A percentile compares a stretch with the other conserved stretches of the same genome.
Conservation (phyloP, 2,329 filamentous ascomycete genomes). For the Neofusicoccum ribis region DNA sequence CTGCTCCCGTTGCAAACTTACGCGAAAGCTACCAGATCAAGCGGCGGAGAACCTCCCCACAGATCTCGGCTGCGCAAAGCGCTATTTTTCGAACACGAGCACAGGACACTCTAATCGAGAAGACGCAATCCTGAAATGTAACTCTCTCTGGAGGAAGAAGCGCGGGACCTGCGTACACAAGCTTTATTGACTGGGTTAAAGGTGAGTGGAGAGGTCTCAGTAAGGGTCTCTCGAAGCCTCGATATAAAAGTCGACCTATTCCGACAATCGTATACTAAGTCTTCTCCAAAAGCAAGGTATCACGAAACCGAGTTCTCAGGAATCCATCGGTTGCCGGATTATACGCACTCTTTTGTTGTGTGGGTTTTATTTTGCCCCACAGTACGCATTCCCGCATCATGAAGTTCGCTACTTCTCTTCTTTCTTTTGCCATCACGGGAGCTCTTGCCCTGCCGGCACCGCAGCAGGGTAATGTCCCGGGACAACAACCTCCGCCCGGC, state of each 20-base stretch:
- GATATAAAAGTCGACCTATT: background rate
- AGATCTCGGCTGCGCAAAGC: background rate
- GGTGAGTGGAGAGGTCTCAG: background rate
- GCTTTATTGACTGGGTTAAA: background rate
- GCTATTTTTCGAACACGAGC: background rate
- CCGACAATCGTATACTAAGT: background rate
- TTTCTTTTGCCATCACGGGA: background rate
- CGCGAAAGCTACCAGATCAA: background rate
- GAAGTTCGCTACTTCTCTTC: background rate
- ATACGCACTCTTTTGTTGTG: background rate
- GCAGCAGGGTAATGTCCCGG: background rate
- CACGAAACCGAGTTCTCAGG: background rate
- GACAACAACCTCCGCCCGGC: background rate
- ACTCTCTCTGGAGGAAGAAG: background rate
- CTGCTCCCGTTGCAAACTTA: background rate
- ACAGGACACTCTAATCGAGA: background rate
- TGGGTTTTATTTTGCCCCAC: background rate
- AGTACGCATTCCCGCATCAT: background rate
- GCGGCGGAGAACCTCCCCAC: background rate
- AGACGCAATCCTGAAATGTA: background rate
- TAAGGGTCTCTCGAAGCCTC: too few species aligned
- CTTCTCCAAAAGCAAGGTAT: background rate
- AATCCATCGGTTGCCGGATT: background rate
- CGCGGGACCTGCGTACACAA: background rate
- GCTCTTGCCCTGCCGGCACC: background rate